Percentiles rank a stretch among this genome's conserved stretches.
These are phyloP conservation scores for Trichoderma koningiopsis DNA, from an alignment of 2,329 filamentous ascomycete species.

Conservation along the genomic window DNA sequence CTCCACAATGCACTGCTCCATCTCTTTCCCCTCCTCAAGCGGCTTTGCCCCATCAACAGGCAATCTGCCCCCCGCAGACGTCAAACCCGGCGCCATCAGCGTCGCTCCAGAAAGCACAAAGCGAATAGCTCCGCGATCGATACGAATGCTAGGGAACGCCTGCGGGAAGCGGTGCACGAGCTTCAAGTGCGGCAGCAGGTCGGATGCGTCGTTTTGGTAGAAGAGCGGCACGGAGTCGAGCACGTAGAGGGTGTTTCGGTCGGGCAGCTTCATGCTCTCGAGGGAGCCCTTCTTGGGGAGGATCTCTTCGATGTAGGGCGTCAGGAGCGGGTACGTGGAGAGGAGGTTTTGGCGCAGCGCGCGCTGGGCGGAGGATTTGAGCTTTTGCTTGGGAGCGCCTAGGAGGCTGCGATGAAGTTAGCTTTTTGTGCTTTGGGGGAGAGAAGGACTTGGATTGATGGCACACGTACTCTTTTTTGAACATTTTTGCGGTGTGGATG, in stretches of 20 bases:
- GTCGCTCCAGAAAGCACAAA: slow-evolving; percentile 93
- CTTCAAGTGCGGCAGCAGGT: slow-evolving; percentile 82
- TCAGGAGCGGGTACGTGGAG: slow-evolving; percentile 81
- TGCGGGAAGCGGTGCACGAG: slow-evolving; percentile 89
- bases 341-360: slow-evolving; percentile 79
- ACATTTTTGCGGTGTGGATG: slow-evolving; percentile 62
- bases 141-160: slow-evolving; percentile 80
- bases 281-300: slow-evolving; percentile 93
- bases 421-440: background rate
- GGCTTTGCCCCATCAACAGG: slow-evolving; percentile 55
- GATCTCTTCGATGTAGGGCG: slow-evolving; percentile 88
- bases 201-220: slow-evolving; percentile 79
- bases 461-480: slow-evolving; percentile 83
- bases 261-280: slow-evolving; percentile 88
- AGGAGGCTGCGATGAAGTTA: slow-evolving; percentile 59
- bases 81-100: slow-evolving; percentile 94
- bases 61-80: slow-evolving; percentile 76
- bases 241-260: slow-evolving; percentile 86
- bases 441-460: background rate
- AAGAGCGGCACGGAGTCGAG: slow-evolving; percentile 79
- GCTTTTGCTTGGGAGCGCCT: slow-evolving; percentile 83
- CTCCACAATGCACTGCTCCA: slow-evolving; percentile 46
- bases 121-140: slow-evolving; percentile 93
- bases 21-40: slow-evolving; percentile 46
- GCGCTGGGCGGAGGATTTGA: slow-evolving; percentile 95